Evolutionary conservation across 805 yeast species (phyloP).

Genomic region (Debaryomyces tyrocola): DNA sequence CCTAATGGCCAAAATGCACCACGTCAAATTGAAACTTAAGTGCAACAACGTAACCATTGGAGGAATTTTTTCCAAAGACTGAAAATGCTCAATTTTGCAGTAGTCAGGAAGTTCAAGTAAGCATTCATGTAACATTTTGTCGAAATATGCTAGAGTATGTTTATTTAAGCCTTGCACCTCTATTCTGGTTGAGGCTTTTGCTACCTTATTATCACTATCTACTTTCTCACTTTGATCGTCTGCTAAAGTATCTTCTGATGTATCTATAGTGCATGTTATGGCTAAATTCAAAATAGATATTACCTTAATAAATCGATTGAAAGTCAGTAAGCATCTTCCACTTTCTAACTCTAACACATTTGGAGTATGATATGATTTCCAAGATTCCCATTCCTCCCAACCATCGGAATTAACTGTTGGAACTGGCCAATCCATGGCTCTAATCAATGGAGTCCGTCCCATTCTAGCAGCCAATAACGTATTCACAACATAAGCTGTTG

Average conservation of each 20-base stretch:
- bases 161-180: slow-evolving; percentile 4
- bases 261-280: slow-evolving; percentile 19
- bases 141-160: slow-evolving; percentile 11
- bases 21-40: slow-evolving; percentile 12
- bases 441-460: slow-evolving; percentile 22
- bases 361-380: slow-evolving; percentile 12
- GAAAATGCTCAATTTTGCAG: slow-evolving; percentile 10
- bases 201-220: background rate
- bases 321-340: slow-evolving; percentile 20
- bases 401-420: slow-evolving; percentile 19
- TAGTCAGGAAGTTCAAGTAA: slow-evolving; percentile 11
- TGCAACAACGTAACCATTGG: slow-evolving; percentile 18
- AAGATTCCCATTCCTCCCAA: slow-evolving; percentile 28
- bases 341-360: slow-evolving; percentile 10
- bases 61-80: slow-evolving; percentile 6
- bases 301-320: slow-evolving; percentile 16
- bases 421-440: slow-evolving; percentile 24
- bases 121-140: slow-evolving; percentile 9
- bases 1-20: slow-evolving; percentile 20
- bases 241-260: slow-evolving; percentile 2
- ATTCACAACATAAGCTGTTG: slow-evolving; percentile 18
- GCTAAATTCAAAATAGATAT: slow-evolving; percentile 18
- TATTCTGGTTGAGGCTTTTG: background rate
- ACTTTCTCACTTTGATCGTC: slow-evolving; percentile 4
- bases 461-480: slow-evolving; percentile 22